A percentile compares a stretch with the other conserved stretches of the same genome.
phyloP scores from a whole-genome alignment of 495 filamentous ascomycete species.

The Penicillium goetzii region DNA sequence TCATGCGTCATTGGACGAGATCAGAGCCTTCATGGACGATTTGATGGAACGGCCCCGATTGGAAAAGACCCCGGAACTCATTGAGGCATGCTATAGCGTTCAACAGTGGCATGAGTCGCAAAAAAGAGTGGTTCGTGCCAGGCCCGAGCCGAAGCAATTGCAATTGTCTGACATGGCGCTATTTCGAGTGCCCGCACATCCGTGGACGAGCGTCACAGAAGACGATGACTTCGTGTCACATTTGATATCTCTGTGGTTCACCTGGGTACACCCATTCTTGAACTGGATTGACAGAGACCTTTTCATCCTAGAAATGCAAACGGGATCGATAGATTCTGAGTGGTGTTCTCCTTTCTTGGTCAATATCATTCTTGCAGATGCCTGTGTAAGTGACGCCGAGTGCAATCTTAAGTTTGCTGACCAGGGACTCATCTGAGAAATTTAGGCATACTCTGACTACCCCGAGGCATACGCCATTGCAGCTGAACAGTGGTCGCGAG shows the following conservation, averaged over 20 bases:
- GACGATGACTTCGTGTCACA: conserved; percentile 54
- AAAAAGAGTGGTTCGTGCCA: neutral
- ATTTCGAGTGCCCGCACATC: conserved; percentile 39
- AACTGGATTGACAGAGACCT: conserved; percentile 48
- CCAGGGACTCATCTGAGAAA: neutral
- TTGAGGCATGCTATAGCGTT: conserved; percentile 15
- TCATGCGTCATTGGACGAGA: conserved; percentile 37
- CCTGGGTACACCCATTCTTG: conserved; percentile 47
- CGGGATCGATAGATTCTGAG: conserved; percentile 27
- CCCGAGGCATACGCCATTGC: conserved; percentile 23
- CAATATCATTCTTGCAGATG: conserved; percentile 45
- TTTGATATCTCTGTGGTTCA: conserved; percentile 47
- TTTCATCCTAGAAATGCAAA: conserved; percentile 46
- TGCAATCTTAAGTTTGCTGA: neutral
- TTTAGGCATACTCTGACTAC: conserved; percentile 29
- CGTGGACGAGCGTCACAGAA: conserved; percentile 53
- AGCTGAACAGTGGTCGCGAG: conserved; percentile 20
- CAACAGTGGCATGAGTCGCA: conserved; percentile 4
- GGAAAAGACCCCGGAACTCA: conserved; percentile 31
- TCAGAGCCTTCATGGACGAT: conserved; percentile 37
- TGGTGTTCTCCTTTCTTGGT: conserved; percentile 54
- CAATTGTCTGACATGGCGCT: conserved; percentile 9
- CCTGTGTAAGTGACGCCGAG: conserved; percentile 8
- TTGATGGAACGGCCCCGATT: conserved; percentile 30
- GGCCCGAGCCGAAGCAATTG: neutral